Percentiles rank a stretch among this genome's conserved stretches.
Conservation (phyloP, 2,329 filamentous ascomycete genomes). For the Didymella arachidicola region DNA sequence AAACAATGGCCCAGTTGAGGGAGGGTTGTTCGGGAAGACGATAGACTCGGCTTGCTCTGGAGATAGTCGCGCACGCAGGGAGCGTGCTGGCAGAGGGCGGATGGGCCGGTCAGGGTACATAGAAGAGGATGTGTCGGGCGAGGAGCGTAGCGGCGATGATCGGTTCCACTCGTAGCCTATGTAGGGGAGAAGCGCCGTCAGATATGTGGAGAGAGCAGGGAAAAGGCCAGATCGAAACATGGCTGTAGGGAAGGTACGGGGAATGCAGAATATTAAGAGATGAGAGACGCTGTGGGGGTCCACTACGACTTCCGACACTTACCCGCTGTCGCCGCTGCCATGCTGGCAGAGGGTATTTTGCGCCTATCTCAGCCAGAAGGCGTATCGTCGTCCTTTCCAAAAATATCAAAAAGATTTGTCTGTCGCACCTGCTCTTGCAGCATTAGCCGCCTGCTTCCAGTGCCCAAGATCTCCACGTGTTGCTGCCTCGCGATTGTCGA, state of each 20-base stretch:
- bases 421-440: conserved; percentile 26
- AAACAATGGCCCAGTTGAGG: conserved; percentile 76
- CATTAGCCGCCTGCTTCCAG: conserved; percentile 27
- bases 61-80: conserved; percentile 85
- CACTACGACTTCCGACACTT: conserved; percentile 40
- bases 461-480: conserved; percentile 4
- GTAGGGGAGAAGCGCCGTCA: conserved; percentile 45
- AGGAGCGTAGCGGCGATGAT: conserved; percentile 51
- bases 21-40: conserved; percentile 79
- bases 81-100: conserved; percentile 86
- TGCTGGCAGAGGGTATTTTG: conserved; percentile 40
- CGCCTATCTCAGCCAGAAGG: conserved; percentile 26
- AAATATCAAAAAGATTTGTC: conserved; percentile 19
- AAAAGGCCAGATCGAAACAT: conserved; percentile 31
- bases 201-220: conserved; percentile 40
- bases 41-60: conserved; percentile 84
- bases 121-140: conserved; percentile 77
- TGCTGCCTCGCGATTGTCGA: conserved; percentile 6
- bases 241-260: conserved; percentile 24
- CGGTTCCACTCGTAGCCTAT: conserved; percentile 54
- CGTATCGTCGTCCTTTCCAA: conserved; percentile 15
- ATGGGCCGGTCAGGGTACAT: conserved; percentile 91
- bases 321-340: conserved; percentile 54
- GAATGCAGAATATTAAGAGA: conserved; percentile 32
- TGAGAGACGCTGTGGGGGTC: conserved; percentile 32